Base-by-base conservation (phyloP, 1,284 basidiomycete species). In the Naganishia sp. region DNA sequence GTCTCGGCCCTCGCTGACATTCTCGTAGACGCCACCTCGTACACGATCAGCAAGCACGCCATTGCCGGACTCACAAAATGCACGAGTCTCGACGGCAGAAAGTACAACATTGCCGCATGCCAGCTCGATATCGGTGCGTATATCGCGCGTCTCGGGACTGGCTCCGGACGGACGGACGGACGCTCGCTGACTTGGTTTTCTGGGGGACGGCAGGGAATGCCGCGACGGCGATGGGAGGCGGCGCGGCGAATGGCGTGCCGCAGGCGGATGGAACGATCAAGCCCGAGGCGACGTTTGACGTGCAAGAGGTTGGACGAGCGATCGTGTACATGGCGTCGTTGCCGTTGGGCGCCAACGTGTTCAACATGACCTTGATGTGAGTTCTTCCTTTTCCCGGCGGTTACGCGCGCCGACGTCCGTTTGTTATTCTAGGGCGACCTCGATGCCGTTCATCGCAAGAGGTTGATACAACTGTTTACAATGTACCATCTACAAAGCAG, bases 11-110 rank as follows among this genome's bases (percentile, higher is more conserved):
- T 11, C 18, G 45, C 46, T 49, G 31, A 50, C 50, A 28, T 28
- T 28, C 47, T 21, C 50, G 35, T 42, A 2, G 78, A 85, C 71
- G 83, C 86, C 0, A 81, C 81, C 6, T 83, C 88, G 0, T 92
- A 92, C 75, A 88, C 89, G 0, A 80, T 85, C 46, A 87, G 88
- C 6, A 92, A 92, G 76, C 90, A 92, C 72, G 90, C 88, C 1
- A 85, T 92, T 60, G 77, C 82, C 0, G 90, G 90, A 0, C 77
- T 92, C 15, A 90, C 90, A 4, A 89, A 88, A 76, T 85, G 83
- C 49, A 88, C 86, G 2, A 84, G 87, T 1, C 84, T 93, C 35
- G 90, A 92, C 72, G 90, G 90, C 0, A 82, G 90, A 9, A 80
- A 83, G 43, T 85, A 85, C 75, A 83, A 85, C 72, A 92, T 93